Percentiles rank a stretch among this genome's conserved stretches.
phyloP scores from a whole-genome alignment of 192 early-diverging fungal genomes.

The Coemansia erecta region DNA sequence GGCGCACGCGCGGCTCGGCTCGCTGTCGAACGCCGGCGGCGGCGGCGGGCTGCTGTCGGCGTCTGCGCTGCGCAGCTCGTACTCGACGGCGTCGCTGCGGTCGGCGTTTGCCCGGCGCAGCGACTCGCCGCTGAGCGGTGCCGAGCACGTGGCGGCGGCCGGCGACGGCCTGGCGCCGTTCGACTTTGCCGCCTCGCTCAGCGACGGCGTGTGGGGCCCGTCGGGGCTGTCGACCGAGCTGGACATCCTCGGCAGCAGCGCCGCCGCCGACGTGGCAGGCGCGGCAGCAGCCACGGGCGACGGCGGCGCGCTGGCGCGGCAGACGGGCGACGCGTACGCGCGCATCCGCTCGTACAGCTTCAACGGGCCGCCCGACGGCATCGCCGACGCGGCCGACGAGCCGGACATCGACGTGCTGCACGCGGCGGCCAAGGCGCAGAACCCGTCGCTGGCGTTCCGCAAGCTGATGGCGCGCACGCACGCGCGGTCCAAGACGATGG shows the following conservation, averaged over 20 bases:
- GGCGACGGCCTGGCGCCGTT: not conserved
- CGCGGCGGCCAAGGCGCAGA: conserved; percentile 47
- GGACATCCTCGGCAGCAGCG: conserved; percentile 22
- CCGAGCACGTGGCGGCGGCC: not conserved
- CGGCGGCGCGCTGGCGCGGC: too few relatives aligned
- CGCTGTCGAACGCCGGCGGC: conserved; percentile 16
- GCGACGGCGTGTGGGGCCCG: conserved; percentile 50
- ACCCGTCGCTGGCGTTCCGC: conserved; percentile 47
- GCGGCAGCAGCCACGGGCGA: conserved; percentile 1
- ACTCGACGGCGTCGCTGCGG: conserved; percentile 48
- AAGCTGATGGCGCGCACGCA: conserved; percentile 54
- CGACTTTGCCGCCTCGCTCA: conserved; percentile 21
- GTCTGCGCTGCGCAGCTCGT: conserved; percentile 51
- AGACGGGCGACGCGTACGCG: conserved; percentile 12
- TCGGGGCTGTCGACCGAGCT: conserved; percentile 48
- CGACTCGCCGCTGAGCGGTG: conserved; percentile 14
- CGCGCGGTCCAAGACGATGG: conserved; percentile 48
- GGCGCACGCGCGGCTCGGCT: conserved; percentile 37
- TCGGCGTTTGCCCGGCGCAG: conserved; percentile 42
- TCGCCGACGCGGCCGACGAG: conserved; percentile 16
- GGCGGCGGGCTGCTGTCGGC: conserved; percentile 20
- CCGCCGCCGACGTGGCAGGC: not conserved
- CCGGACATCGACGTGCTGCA: conserved; percentile 51
- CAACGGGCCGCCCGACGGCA: conserved; percentile 40
- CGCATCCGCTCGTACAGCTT: conserved; percentile 54